phyloP scores from a whole-genome alignment of 2,329 filamentous ascomycete species.

The Didymella pinodella region DNA sequence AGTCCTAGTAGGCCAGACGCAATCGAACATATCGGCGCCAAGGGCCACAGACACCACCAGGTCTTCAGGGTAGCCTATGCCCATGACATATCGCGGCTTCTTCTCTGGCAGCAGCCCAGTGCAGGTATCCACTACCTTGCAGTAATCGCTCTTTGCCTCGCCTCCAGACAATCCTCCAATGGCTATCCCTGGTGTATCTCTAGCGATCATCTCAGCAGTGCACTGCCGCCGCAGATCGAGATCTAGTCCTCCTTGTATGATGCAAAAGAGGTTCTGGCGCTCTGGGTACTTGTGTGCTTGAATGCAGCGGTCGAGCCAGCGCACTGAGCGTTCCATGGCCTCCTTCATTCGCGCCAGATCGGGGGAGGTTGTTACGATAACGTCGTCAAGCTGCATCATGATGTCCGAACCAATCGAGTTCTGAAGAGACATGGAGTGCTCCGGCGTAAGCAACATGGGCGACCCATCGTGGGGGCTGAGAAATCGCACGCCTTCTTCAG shows the following conservation, averaged over 20 bases:
- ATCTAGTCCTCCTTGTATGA: constrained; percentile 95
- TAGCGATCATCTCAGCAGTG: constrained; percentile 82
- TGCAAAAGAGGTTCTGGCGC: constrained; percentile 94
- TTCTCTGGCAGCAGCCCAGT: constrained; percentile 83
- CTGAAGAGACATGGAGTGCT: constrained; percentile 94
- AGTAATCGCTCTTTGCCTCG: constrained; percentile 93
- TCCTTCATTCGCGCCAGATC: constrained; percentile 87
- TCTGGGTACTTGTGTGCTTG: constrained; percentile 84
- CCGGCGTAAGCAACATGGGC: constrained; percentile 95
- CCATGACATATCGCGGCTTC: constrained; percentile 99
- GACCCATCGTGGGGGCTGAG: constrained; percentile 94
- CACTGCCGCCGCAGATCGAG: constrained; percentile 85
- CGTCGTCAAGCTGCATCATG: constrained; percentile 99
- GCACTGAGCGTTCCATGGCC: constrained; percentile 91
- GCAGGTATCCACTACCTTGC: constrained; percentile 86
- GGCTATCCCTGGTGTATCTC: constrained; percentile 94
- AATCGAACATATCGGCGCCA: constrained; percentile 99
- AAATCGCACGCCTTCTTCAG: constrained; percentile 94
- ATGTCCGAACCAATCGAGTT: constrained; percentile 95
- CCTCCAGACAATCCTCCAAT: constrained; percentile 95
- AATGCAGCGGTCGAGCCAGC: constrained; percentile 96
- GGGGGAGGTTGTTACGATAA: constrained; percentile 93
- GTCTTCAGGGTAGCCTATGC: constrained; percentile 96
- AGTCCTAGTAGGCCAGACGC: constrained; percentile 96
- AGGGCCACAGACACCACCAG: constrained; percentile 91